Conservation (phyloP, 2,329 filamentous ascomycete species). For the Colletotrichum sp. region DNA sequence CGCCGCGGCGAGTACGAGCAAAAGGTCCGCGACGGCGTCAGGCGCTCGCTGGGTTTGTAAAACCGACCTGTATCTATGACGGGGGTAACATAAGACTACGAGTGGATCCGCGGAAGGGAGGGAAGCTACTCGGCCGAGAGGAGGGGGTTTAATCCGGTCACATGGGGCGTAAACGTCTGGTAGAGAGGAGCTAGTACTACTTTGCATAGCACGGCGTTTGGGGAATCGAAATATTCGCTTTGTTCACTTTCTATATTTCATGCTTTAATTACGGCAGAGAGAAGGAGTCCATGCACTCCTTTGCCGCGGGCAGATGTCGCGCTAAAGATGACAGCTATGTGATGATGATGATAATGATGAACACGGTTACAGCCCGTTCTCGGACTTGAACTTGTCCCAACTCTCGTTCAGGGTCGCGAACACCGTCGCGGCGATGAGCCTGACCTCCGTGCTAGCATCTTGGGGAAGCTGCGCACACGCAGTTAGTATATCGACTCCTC, state of each 20-base stretch:
- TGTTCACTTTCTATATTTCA: constrained; percentile 2
- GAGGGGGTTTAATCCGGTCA: neutral
- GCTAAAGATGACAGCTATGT: neutral
- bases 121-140: neutral
- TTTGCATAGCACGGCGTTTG: constrained; percentile 29
- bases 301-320: neutral
- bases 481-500: neutral
- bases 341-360: neutral
- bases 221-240: constrained; percentile 16
- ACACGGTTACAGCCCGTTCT: constrained; percentile 64
- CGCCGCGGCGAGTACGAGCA: constrained; percentile 82
- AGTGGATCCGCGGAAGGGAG: neutral
- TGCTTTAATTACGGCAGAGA: neutral
- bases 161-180: neutral
- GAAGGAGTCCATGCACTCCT: neutral
- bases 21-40: constrained; percentile 82
- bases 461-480: constrained; percentile 58
- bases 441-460: constrained; percentile 68
- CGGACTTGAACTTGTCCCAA: constrained; percentile 75
- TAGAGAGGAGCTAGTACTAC: neutral
- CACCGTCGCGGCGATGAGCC: constrained; percentile 69
- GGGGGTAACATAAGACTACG: neutral
- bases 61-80: neutral
- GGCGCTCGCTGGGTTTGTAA: constrained; percentile 76
- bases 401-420: constrained; percentile 75